Evolutionary conservation across 768 basidiomycete species (phyloP).

Genomic region (Hypsizygus marmoreus): DNA sequence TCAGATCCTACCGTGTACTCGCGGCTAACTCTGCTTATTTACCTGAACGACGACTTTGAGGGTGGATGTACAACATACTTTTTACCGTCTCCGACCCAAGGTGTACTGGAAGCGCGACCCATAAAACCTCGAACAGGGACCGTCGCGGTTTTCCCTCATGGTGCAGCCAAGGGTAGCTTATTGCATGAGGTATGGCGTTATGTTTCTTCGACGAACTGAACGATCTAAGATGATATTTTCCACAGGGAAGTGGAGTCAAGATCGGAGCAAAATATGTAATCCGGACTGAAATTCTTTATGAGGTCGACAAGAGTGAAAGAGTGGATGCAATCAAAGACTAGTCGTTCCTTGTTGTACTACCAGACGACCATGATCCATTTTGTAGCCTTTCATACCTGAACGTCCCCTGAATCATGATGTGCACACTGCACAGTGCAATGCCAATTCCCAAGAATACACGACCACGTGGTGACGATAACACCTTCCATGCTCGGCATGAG

Average conservation of each 20-base stretch:
- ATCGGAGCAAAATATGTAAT: conserved; percentile 40
- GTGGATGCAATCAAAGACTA: no score
- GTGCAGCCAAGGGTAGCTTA: conserved; percentile 35
- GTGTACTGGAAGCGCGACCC: conserved; percentile 48
- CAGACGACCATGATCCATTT: no score
- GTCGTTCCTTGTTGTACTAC: no score
- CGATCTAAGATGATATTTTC: not conserved
- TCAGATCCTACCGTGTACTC: conserved; percentile 49
- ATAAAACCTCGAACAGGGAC: conserved; percentile 50
- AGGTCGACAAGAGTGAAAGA: conserved; percentile 36
- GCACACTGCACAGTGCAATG: no score
- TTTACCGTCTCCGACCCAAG: conserved; percentile 42
- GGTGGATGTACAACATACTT: conserved; percentile 58
- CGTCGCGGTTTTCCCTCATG: conserved; percentile 51
- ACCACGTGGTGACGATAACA: no score
- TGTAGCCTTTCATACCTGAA: no score
- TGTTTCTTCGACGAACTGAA: not conserved
- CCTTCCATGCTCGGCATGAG: no score
- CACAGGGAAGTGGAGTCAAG: conserved; percentile 36
- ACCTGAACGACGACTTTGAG: conserved; percentile 49
- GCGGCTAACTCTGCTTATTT: conserved; percentile 50
- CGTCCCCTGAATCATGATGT: no score
- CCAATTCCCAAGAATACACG: no score
- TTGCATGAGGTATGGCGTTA: conserved; percentile 30
- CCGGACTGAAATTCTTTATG: conserved; percentile 40